phyloP scores from a whole-genome alignment of 441 rosid genomes.

The Arabidopsis hybrid region DNA sequence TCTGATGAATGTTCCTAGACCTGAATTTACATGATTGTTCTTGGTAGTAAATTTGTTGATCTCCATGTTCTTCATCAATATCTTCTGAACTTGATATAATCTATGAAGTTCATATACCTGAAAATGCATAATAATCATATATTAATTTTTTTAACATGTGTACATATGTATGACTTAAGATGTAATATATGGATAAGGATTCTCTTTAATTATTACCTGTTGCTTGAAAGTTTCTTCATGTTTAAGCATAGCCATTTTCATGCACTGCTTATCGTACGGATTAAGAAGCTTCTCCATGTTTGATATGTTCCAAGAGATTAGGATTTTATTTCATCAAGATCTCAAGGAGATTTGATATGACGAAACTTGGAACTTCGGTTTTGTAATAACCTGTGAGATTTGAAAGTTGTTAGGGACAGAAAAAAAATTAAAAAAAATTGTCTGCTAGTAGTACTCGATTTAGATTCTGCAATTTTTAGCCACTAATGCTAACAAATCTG shows the following conservation, averaged over 20 bases:
- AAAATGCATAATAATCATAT: conserved; percentile 9
- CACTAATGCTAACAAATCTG: conserved; percentile 36
- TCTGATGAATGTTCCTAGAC: conserved; percentile 27
- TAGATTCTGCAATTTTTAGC: conserved; percentile 49
- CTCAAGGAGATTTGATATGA: conserved; percentile 38
- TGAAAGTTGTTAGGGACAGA: neutral
- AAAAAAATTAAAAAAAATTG: conserved; percentile 27
- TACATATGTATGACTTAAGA: neutral
- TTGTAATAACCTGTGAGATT: conserved; percentile 38
- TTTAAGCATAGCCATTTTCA: conserved; percentile 93
- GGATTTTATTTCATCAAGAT: conserved; percentile 33
- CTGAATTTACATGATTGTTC: conserved; percentile 17
- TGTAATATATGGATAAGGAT: conserved; percentile 7
- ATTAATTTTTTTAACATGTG: neutral
- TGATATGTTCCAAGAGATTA: conserved; percentile 21
- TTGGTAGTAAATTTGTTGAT: conserved; percentile 31
- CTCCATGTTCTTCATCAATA: conserved; percentile 69
- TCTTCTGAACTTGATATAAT: conserved; percentile 80
- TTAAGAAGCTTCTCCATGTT: conserved; percentile 79
- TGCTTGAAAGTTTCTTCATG: conserved; percentile 98
- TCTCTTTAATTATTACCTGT: conserved; percentile 61
- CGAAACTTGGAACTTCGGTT: conserved; percentile 24
- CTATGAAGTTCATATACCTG: conserved; percentile 96
- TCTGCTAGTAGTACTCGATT: conserved; percentile 39
- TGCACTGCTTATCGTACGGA: conserved; percentile 83